phyloP scores from a whole-genome alignment of 73 alveolate species.

The Durusdinium trenchii region DNA sequence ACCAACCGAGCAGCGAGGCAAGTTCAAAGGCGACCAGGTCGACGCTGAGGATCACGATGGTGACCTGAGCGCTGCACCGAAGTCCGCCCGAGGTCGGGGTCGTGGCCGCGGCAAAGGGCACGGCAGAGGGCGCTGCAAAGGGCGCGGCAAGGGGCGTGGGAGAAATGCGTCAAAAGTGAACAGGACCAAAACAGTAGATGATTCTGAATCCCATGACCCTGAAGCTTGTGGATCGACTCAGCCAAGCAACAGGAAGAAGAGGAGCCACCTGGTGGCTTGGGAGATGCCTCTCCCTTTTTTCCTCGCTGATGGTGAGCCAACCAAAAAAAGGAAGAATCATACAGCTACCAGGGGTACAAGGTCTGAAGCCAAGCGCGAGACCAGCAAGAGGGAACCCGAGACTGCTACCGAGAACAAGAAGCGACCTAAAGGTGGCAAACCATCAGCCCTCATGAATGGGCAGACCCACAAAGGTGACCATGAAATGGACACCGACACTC shows the following conservation, averaged over 20 bases:
- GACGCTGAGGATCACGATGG: background rate
- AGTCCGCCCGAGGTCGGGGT: background rate
- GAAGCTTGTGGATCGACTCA: background rate
- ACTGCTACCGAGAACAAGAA: background rate
- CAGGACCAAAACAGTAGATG: background rate
- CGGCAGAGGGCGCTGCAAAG: background rate
- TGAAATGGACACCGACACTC: background rate
- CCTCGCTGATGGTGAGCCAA: too few species aligned
- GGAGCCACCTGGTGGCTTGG: too few species aligned
- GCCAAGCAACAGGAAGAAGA: background rate
- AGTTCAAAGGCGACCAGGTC: background rate
- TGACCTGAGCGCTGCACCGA: background rate
- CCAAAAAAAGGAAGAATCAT: too few species aligned
- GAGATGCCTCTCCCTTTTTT: too few species aligned
- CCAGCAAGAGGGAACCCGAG: too few species aligned
- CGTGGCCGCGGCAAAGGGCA: background rate
- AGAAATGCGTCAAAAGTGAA: too few species aligned
- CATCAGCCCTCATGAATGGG: background rate
- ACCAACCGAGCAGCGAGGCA: slow-evolving; percentile 9
- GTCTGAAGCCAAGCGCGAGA: too few species aligned
- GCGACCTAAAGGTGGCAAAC: background rate
- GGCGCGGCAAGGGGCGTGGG: background rate
- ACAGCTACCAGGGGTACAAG: too few species aligned
- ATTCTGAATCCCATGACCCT: background rate
- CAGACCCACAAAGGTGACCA: background rate